Base-by-base conservation (phyloP, 345 rosid species). In the Brassica carinata region DNA sequence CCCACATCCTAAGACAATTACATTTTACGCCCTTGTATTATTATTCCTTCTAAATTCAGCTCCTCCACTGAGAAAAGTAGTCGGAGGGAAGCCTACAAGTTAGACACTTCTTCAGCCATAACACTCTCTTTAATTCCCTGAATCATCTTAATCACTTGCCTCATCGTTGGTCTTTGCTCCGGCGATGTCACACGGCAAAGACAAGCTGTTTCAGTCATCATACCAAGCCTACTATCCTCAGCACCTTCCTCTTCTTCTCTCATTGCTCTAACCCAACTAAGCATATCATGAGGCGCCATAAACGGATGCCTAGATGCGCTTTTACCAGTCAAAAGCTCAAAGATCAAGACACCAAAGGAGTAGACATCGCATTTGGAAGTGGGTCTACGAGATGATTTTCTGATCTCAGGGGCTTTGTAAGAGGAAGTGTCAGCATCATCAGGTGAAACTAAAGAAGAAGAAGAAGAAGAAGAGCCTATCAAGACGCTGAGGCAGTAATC, bases 71-170 rank as follows among this genome's bases (percentile, higher is more conserved):
- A 9, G 40, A 78, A 79, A 79, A 67, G 13, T 72, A 62, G 67
- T 58, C 36, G 33, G 45, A 64, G 81, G 71, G 36, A 62, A 61
- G 2, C 57, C 45, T 36, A 38, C 17, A 0, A 59, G 74, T 43
- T 65, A 29, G 31, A 11, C 0, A 8, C 40, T 40, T 80, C 83
- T 38, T 80, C 83, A 26, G 83, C 71, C 75, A 80, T 15, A 36
- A 80, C 76, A 74, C 85, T 88, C 64, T 93, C 96, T 76, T 91
- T 95, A 61, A 93, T 89, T 79, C 89, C 93, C 67, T 89, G 94
- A 76, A 95, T 87, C 94, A 91, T 89, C 31, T 90, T 91, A 79
- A 95, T 75, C 57, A 89, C 97, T 80, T 93, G 97, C 90, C 94
- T 89, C 94, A 91, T 91, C 18, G 86, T 87, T 0, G 96, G 98